A percentile compares a stretch with the other conserved stretches of the same genome.
Conservation (phyloP, 176 grass and related monocot species). For the Guadua angustifolia region DNA sequence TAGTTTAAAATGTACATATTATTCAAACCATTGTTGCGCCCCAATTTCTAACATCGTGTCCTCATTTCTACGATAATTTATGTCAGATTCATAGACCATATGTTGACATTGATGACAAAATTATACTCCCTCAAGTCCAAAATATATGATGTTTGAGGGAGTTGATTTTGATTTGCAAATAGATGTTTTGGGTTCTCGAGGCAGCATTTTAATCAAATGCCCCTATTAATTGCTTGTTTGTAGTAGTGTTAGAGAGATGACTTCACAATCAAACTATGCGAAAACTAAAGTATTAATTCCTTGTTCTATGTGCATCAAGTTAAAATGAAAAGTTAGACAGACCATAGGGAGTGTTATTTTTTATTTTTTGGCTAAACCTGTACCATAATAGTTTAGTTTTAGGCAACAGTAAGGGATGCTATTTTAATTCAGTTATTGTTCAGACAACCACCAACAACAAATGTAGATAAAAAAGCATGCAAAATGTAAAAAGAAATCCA, state of each 20-base stretch:
- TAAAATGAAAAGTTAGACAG: neutral
- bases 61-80: neutral
- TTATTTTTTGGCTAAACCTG: neutral
- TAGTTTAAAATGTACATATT: neutral
- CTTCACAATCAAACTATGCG: neutral
- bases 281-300: neutral
- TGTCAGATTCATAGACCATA: slow-evolving; percentile 4
- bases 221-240: neutral
- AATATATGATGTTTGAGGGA: neutral
- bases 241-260: neutral
- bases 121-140: neutral
- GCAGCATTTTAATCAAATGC: neutral
- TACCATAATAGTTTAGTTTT: neutral
- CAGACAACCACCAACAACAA: neutral
- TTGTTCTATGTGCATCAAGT: neutral
- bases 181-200: neutral
- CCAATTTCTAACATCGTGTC: neutral
- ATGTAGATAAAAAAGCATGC: neutral
- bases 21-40: neutral
- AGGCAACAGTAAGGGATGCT: neutral
- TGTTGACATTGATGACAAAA: neutral
- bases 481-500: neutral
- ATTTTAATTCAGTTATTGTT: neutral
- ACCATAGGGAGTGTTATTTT: neutral
- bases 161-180: neutral